phyloP scores from a whole-genome alignment of 495 filamentous ascomycete genomes.

The Cladorrhinum samala region DNA sequence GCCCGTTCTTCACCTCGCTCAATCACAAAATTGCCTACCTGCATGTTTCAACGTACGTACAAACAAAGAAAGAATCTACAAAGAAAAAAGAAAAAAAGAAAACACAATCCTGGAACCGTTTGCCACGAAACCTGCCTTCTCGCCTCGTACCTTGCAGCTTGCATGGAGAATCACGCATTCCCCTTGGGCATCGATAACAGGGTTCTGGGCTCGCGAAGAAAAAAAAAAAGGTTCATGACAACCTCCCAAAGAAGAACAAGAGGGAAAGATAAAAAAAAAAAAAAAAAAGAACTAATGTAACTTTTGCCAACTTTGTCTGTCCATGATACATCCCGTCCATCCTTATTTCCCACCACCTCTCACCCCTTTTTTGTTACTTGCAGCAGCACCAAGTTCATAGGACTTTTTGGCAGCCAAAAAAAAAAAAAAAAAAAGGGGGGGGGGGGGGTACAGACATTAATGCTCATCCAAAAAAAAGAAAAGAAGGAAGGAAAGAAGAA shows the following conservation, averaged over 20 bases:
- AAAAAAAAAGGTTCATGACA: not conserved
- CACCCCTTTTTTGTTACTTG: too few species aligned
- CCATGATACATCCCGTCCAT: too few species aligned
- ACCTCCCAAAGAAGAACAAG: not conserved
- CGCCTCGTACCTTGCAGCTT: slow-evolving; percentile 15
- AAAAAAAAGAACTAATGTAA: not conserved
- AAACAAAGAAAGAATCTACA: too few species aligned
- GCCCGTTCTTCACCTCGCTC: not conserved
- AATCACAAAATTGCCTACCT: not conserved
- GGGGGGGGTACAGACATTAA: not conserved
- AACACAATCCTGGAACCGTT: not conserved
- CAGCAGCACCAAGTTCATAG: too few species aligned
- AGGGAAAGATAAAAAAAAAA: not conserved
- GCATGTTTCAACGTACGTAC: too few species aligned
- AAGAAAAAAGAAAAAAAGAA: not conserved
- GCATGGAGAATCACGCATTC: slow-evolving; percentile 6
- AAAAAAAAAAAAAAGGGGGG: not conserved
- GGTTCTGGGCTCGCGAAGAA: too few species aligned
- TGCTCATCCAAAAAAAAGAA: not conserved
- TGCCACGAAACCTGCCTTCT: not conserved
- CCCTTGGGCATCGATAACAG: too few species aligned
- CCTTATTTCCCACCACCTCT: too few species aligned
- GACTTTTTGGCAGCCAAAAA: too few species aligned
- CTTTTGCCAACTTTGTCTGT: not conserved
- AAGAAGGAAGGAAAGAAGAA: not conserved